phyloP scores from a whole-genome alignment of 768 basidiomycete species.

The Mycena polygramma region DNA sequence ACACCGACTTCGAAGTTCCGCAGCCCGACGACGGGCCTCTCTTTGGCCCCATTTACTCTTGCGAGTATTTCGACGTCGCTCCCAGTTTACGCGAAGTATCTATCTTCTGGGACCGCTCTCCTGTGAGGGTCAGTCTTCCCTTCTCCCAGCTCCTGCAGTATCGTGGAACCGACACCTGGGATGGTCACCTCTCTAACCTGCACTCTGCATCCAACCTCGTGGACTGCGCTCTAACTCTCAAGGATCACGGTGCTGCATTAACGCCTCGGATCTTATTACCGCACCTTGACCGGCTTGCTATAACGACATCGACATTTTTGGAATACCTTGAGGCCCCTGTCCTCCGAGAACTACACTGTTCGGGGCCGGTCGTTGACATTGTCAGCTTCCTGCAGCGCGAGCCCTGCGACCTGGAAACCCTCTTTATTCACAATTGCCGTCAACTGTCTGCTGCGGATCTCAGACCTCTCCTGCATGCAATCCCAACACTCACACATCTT shows the following conservation, averaged over 20 bases:
- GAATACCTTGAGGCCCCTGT: too few species aligned
- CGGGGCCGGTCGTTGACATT: too few species aligned
- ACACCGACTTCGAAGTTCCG: too few species aligned
- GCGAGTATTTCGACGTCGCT: neutral
- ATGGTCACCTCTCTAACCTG: neutral
- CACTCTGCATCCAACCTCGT: slow-evolving; percentile 5
- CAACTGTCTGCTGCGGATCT: too few species aligned
- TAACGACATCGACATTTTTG: neutral
- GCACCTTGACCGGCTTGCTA: neutral
- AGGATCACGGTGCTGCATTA: neutral
- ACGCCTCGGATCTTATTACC: neutral
- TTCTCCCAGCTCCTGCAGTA: neutral
- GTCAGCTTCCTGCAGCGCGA: too few species aligned
- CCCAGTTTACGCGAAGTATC: neutral
- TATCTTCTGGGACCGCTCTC: neutral
- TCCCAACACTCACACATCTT: too few species aligned
- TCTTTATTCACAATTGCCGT: too few species aligned
- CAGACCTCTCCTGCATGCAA: too few species aligned
- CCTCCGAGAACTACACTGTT: too few species aligned
- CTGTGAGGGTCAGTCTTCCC: neutral
- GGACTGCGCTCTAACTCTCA: slow-evolving; percentile 1
- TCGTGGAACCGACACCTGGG: neutral
- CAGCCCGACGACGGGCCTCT: too few species aligned
- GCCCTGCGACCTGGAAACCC: too few species aligned
- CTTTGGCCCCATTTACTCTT: too few species aligned